These are phyloP conservation scores for Candida jianshihensis DNA, from an alignment of 805 yeast species.

Conservation along the genomic window DNA sequence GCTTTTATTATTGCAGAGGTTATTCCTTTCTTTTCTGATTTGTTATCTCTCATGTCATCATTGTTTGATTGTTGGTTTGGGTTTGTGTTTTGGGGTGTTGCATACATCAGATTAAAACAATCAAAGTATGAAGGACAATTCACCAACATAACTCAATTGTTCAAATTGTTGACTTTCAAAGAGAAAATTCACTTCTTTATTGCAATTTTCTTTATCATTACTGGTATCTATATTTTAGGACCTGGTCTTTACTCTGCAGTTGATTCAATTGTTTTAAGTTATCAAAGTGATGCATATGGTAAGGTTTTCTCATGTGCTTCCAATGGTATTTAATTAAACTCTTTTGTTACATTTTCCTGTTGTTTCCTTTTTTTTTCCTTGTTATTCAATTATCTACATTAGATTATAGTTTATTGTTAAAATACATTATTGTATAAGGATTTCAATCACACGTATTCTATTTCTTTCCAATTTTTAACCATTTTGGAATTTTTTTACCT, in stretches of 20 bases:
- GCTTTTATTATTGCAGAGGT: conserved; percentile 58
- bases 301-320: conserved; percentile 44
- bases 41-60: conserved; percentile 52
- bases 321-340: conserved; percentile 27
- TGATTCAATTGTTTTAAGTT: conserved; percentile 46
- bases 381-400: neutral
- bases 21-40: conserved; percentile 56
- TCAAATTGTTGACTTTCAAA: conserved; percentile 20
- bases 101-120: conserved; percentile 40
- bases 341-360: neutral
- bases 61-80: conserved; percentile 64
- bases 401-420: no score
- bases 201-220: conserved; percentile 32
- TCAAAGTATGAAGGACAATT: conserved; percentile 26
- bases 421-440: no score
- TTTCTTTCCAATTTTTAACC: conserved; percentile 34
- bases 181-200: conserved; percentile 32
- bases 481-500: conserved; percentile 29
- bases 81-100: conserved; percentile 56
- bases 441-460: no score
- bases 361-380: neutral
- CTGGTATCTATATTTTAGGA: conserved; percentile 50
- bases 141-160: conserved; percentile 21
- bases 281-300: conserved; percentile 42
- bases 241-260: conserved; percentile 54